Evolutionary conservation across 257 asterid species (phyloP), one percentile per base, ranked within the genome.

Genomic region (Rhazya stricta): DNA sequence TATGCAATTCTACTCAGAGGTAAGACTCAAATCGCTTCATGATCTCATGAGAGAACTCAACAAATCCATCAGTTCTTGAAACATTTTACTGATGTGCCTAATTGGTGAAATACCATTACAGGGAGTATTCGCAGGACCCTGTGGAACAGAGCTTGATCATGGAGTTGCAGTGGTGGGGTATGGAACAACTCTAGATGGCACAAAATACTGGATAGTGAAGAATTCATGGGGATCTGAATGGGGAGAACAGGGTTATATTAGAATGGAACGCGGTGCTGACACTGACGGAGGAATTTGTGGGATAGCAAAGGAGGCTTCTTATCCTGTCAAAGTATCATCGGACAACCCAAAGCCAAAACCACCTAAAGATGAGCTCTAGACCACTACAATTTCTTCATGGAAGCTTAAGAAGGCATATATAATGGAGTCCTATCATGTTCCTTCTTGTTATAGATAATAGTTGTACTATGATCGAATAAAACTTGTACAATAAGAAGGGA

Each of bases 1-100:
- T 67, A 19, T 93, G 78, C 98, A 93, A 43, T 93, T 93, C 83
- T 93, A 91, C 84, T 89, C 96, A 0, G 98, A 93, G 94, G 97
- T 89, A 72, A 61, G 13, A 27, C 29, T 67, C 9, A 58, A 18
- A n/a, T n/a, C n/a, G n/a, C n/a, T n/a, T n/a, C 29, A 16, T 18
- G 58, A 21, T 51, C 9, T 51, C 25, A 25, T 19, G 57, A 51
- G 1, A 51, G 9, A 9, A 51, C 58, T 51, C 6, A 6, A 18
- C 27, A 19, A 48, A 48, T 48, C 10, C 54, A 48, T 18, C 4
- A 51, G 58, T 51, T 51, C 25, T 51, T 51, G 25, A 18, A 51
- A 51, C 27, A 21, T 51, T 27, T 15, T 32, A 25, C 36, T 36
- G 57, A 41, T 65, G 37, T 57, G 70, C 66, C 48, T 8, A 43